Evolutionary conservation across 495 filamentous ascomycete species (phyloP).

Genomic region (Penicillium cosmopolitanum): DNA sequence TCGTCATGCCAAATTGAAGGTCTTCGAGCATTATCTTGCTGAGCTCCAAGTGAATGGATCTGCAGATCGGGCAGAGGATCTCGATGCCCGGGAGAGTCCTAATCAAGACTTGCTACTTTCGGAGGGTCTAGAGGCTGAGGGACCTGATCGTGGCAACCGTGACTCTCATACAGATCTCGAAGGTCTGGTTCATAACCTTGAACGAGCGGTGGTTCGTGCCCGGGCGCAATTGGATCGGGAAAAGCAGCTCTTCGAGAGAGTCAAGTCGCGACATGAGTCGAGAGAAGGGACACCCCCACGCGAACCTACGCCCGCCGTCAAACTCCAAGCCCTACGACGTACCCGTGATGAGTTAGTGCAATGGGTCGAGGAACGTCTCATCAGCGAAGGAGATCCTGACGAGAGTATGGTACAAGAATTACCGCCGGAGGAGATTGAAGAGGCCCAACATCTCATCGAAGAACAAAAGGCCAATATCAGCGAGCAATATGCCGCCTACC

Average conservation of each 20-base stretch:
- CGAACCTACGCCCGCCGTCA: constrained; percentile 37
- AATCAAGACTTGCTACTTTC: constrained; percentile 47
- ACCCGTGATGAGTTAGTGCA: constrained; percentile 67
- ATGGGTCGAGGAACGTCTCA: constrained; percentile 73
- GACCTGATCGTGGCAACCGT: constrained; percentile 4
- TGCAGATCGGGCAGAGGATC: constrained; percentile 44
- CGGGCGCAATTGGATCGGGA: constrained; percentile 65
- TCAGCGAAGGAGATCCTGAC: constrained; percentile 50
- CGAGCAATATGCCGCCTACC: constrained; percentile 49
- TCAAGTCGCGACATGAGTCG: constrained; percentile 45
- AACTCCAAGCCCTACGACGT: constrained; percentile 48
- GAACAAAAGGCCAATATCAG: constrained; percentile 51
- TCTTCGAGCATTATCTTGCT: constrained; percentile 54
- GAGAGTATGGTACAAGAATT: constrained; percentile 45
- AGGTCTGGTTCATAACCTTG: constrained; percentile 61
- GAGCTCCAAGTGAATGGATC: constrained; percentile 43
- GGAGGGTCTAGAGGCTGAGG: constrained; percentile 27
- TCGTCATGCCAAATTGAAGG: constrained; percentile 55
- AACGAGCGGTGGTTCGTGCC: constrained; percentile 65
- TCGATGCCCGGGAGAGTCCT: constrained; percentile 49
- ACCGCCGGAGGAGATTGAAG: constrained; percentile 39
- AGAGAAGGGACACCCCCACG: constrained; percentile 19
- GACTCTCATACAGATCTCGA: constrained; percentile 37
- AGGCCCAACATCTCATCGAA: constrained; percentile 38
- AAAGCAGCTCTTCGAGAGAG: constrained; percentile 60